phyloP scores from a whole-genome alignment of 2,329 filamentous ascomycete species.

The Cercospora berteroae region DNA sequence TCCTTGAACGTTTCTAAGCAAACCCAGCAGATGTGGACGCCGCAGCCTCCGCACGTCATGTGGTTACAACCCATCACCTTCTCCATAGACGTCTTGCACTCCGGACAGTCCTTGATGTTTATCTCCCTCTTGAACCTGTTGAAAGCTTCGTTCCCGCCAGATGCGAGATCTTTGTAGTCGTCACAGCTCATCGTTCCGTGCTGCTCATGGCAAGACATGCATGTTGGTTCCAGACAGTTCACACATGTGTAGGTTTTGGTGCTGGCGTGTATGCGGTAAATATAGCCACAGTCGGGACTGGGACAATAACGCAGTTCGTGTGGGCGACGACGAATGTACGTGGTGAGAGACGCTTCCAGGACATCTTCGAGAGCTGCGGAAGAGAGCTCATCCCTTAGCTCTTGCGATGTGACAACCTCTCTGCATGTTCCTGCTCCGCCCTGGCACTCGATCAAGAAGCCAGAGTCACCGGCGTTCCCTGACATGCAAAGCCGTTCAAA shows the following conservation, averaged over 20 bases:
- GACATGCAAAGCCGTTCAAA: background rate
- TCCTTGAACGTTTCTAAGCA: background rate
- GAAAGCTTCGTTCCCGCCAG: background rate
- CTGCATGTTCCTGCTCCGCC: background rate
- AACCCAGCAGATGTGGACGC: background rate
- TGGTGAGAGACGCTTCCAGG: background rate
- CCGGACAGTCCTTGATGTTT: background rate
- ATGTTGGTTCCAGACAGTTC: background rate
- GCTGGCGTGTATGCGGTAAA: background rate
- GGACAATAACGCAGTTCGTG: background rate
- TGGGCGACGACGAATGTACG: background rate
- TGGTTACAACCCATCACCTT: background rate
- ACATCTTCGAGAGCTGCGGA: background rate
- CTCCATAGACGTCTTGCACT: conserved; percentile 1
- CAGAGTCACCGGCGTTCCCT: background rate
- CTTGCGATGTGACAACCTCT: background rate
- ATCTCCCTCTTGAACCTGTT: background rate
- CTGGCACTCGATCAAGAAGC: background rate
- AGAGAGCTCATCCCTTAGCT: background rate
- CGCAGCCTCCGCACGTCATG: background rate
- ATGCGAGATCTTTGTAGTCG: background rate
- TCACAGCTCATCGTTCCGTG: background rate
- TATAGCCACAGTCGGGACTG: background rate
- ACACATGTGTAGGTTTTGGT: background rate
- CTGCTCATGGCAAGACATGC: background rate